Conservation (phyloP, 176 grass and related monocot genomes). For the Oryza punctata region DNA sequence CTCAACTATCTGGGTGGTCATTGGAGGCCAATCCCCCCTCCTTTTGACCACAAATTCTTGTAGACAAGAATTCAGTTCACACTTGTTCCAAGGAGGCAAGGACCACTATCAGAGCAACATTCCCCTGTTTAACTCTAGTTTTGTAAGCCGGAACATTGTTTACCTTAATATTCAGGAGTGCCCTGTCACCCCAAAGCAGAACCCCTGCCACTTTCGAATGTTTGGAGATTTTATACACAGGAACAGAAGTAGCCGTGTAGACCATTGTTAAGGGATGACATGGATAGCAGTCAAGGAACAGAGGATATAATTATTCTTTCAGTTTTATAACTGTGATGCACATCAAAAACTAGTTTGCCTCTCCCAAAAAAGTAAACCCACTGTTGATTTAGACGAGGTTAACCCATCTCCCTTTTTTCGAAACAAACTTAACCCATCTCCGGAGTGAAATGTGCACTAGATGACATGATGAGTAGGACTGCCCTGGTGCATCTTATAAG, state of each 20-base stretch:
- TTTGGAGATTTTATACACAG: conserved; percentile 7
- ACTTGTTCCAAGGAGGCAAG: conserved; percentile 28
- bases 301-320: not conserved
- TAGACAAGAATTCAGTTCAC: conserved; percentile 19
- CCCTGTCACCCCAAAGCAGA: conserved; percentile 22
- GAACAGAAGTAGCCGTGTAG: not conserved
- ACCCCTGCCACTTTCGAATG: not conserved
- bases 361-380: not conserved
- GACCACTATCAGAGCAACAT: not conserved
- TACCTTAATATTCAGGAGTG: conserved; percentile 7
- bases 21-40: not conserved
- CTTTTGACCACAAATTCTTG: conserved; percentile 15
- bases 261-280: conserved; percentile 17
- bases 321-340: not conserved
- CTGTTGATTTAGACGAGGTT: conserved; percentile 12
- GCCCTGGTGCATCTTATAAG: conserved; percentile 32
- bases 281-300: conserved; percentile 7
- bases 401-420: not conserved
- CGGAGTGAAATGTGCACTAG: conserved; percentile 31
- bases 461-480: conserved; percentile 38
- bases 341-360: not conserved
- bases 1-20: conserved; percentile 22
- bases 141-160: not conserved
- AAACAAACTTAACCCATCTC: conserved; percentile 12
- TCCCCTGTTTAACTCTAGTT: not conserved